phyloP scores from a whole-genome alignment of 2,329 filamentous ascomycete species.

The Cryphonectria radicalis region DNA sequence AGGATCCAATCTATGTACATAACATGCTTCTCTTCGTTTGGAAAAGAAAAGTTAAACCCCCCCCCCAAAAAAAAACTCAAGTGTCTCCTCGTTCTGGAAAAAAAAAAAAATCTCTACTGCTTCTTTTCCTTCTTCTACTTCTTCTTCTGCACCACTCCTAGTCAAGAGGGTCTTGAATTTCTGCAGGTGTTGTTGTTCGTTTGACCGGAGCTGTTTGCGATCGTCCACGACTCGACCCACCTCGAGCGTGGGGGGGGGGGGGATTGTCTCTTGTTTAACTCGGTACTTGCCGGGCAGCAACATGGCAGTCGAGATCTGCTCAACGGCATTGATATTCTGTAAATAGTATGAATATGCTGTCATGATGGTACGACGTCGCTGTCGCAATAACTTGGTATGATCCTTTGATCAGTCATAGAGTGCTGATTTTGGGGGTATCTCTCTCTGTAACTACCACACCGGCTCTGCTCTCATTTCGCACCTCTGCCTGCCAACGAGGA shows the following conservation, averaged over 20 bases:
- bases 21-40: background rate
- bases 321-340: background rate
- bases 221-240: background rate
- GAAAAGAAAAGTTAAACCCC: too few relatives aligned
- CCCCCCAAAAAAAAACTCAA: background rate
- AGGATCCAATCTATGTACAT: background rate
- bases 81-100: background rate
- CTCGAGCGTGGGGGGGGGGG: background rate
- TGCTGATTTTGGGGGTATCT: slow-evolving; percentile 13
- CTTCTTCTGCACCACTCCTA: background rate
- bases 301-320: background rate
- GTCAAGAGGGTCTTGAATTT: background rate
- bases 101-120: background rate
- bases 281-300: slow-evolving; percentile 1
- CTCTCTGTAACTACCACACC: background rate
- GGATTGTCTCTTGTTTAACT: background rate
- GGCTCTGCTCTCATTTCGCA: slow-evolving; percentile 47
- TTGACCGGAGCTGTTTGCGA: background rate
- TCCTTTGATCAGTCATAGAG: background rate
- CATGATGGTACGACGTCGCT: background rate
- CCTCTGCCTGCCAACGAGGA: slow-evolving; percentile 61
- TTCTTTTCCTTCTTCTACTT: background rate
- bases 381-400: background rate
- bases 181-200: background rate
- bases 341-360: background rate